Base-by-base conservation (phyloP, 2,329 filamentous ascomycete species). In the Fusarium goolgardi region DNA sequence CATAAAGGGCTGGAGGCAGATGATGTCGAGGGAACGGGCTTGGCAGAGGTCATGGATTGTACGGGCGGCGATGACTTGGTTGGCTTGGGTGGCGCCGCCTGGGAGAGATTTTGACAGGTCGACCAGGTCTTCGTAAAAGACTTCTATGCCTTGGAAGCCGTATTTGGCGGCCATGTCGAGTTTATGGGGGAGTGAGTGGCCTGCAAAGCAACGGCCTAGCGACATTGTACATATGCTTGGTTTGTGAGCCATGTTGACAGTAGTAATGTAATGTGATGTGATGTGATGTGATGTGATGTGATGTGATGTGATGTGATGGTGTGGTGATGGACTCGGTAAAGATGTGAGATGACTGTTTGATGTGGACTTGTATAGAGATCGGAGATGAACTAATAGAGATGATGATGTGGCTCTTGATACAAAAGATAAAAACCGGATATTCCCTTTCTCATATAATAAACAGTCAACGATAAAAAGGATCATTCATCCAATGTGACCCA, bases 171-270 rank as follows among this genome's bases (percentile, higher is more conserved):
- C 91, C 80, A 88, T 86, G 74, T 89, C 83, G 49, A 95, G 84
- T 75, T 94, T 95, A 74, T 85, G 80, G 2, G 83, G 78, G 23
- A 95, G 82, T 29, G 83, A 81, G 77, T 95, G 92, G 66, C 90
- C 87, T 74, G 90, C 90, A 35, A 76, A 83, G 72, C 88, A 88
- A 41, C 90, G 88, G 41, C 92, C 91, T 2, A 95, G 84, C 49
- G 91, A 94, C 84, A 94, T 92, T 65, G 90, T 91, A 59, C 89
- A 89, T 74, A 95, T 94, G 39, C 85, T 90, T 67, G 90, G 85
- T 67, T 83, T 84, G 76, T 83, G 88, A 65, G 83, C 75, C 84
- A 86, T 86, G 50, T 9, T 54, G 40, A 27, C 18, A 43, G 50
- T n/a, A n/a, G n/a, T n/a, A n/a, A n/a, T n/a, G n/a, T n/a, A n/a